Percentiles rank a stretch among this genome's conserved stretches.
Evolutionary conservation across 192 early-diverging fungal genomes (phyloP).

Genomic region (Coemansia sp.): DNA sequence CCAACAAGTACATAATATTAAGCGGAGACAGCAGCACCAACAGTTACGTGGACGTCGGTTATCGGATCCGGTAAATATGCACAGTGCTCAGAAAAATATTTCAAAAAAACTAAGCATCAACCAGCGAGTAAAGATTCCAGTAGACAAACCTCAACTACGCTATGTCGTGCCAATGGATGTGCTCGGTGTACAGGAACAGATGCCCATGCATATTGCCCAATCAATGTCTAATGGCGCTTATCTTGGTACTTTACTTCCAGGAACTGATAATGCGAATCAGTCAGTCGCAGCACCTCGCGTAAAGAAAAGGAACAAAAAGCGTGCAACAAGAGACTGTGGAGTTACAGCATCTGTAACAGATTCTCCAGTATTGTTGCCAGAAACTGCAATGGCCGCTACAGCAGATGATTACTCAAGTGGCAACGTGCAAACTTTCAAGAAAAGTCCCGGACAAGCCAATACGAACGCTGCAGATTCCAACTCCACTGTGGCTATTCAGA

Average conservation of each 20-base stretch:
- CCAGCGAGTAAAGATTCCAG: background rate
- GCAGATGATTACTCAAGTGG: background rate
- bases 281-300: background rate
- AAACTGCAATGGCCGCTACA: background rate
- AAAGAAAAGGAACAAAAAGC: background rate
- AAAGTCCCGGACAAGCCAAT: background rate
- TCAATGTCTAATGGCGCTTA: background rate
- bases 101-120: background rate
- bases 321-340: background rate
- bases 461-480: background rate
- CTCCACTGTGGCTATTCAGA: background rate
- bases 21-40: background rate
- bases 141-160: background rate
- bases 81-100: background rate
- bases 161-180: background rate
- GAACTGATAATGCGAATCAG: background rate
- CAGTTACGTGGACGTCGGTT: background rate
- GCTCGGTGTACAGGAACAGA: background rate
- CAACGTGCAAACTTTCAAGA: background rate
- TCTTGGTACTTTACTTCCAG: background rate
- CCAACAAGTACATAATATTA: background rate
- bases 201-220: background rate
- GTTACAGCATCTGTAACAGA: background rate
- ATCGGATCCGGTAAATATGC: conserved; percentile 7
- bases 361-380: background rate